Conservation (phyloP, 495 filamentous ascomycete genomes). For the Collariella sp. region DNA sequence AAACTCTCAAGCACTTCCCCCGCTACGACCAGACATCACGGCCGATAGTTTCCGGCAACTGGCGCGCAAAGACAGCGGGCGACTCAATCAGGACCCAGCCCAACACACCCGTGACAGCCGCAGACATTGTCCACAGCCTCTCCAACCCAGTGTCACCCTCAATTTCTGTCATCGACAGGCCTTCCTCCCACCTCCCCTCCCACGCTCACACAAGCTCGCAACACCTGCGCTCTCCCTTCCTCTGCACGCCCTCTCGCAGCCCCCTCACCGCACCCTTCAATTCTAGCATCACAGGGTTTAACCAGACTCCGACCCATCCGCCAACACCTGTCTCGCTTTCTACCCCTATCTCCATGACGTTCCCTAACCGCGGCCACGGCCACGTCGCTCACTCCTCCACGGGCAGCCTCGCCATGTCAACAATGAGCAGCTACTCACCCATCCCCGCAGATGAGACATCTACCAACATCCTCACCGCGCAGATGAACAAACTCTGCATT, state of each 20-base stretch:
- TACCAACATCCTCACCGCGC: neutral
- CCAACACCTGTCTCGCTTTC: neutral
- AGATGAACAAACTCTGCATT: neutral
- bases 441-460: neutral
- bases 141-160: neutral
- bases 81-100: neutral
- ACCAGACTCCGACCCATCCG: neutral
- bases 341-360: neutral
- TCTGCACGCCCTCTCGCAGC: neutral
- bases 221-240: neutral
- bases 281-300: neutral
- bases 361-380: neutral
- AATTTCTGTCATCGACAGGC: neutral
- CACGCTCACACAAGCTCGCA: neutral
- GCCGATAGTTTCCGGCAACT: conserved; percentile 7
- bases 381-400: neutral
- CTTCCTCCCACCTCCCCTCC: neutral
- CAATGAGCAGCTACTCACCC: neutral
- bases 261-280: neutral
- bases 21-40: conserved; percentile 5
- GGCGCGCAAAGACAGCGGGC: neutral
- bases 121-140: neutral
- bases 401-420: neutral
- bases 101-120: neutral
- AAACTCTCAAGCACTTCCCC: neutral